Percentiles rank a stretch among this genome's conserved stretches.
phyloP scores from a whole-genome alignment of 2,329 filamentous ascomycete genomes.

The Pestalotiopsis sp. region DNA sequence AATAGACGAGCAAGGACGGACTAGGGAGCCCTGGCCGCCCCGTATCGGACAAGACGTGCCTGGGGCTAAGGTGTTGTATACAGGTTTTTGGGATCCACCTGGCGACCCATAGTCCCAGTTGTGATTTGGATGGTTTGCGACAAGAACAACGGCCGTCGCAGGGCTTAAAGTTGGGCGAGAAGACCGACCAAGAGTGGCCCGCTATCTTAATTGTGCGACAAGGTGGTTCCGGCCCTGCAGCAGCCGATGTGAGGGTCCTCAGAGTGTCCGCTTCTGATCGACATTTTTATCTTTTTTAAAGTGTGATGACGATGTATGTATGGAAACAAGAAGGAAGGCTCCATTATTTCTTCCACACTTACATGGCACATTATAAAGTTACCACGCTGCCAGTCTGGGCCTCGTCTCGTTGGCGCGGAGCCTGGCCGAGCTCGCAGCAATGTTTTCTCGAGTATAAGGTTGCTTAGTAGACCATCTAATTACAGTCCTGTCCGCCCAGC shows the following conservation, averaged over 20 bases:
- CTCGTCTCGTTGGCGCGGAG: background rate
- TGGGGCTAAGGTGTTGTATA: background rate
- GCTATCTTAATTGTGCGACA: background rate
- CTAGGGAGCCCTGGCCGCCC: conserved; percentile 12
- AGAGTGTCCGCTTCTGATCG: background rate
- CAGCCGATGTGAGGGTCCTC: background rate
- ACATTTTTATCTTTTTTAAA: background rate
- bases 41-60: conserved; percentile 5
- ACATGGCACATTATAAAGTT: background rate
- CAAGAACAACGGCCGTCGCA: background rate
- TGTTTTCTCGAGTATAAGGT: background rate
- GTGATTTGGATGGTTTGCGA: background rate
- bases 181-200: background rate
- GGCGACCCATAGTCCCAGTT: background rate
- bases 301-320: background rate
- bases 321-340: background rate
- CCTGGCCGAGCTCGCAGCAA: background rate
- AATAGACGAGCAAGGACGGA: conserved; percentile 11
- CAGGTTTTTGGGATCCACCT: background rate
- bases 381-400: background rate
- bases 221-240: background rate
- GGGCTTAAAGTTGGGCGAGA: background rate
- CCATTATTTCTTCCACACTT: background rate
- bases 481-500: background rate
- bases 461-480: background rate